Percentiles rank a stretch among this genome's conserved stretches.
phyloP scores from a whole-genome alignment of 2,329 filamentous ascomycete genomes.

The Hypomyces perniciosus region DNA sequence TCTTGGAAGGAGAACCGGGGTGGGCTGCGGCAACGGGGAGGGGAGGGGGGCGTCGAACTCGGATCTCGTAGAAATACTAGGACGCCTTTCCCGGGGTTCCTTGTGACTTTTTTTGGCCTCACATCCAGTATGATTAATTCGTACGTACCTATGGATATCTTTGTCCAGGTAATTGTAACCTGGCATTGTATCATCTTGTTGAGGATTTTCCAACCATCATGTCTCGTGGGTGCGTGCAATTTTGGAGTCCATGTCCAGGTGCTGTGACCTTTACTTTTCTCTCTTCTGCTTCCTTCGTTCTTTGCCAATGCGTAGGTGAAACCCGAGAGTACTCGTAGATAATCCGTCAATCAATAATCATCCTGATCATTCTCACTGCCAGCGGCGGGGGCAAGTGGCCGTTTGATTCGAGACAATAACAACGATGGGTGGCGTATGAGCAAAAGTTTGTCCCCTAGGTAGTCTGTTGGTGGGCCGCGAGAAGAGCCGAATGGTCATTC shows the following conservation, averaged over 20 bases:
- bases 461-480: neutral
- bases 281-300: neutral
- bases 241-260: neutral
- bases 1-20: conserved; percentile 40
- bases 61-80: conserved; percentile 12
- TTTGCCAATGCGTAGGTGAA: neutral
- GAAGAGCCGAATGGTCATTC: neutral
- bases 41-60: conserved; percentile 3
- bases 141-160: neutral
- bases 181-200: neutral
- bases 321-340: conserved; percentile 1
- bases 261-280: neutral
- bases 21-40: conserved; percentile 6
- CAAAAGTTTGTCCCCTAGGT: neutral
- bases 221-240: neutral
- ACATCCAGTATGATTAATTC: conserved; percentile 3
- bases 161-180: neutral
- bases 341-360: neutral
- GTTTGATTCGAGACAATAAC: conserved; percentile 11
- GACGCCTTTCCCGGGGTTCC: conserved; percentile 13
- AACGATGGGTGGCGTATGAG: conserved; percentile 1
- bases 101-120: conserved; percentile 6
- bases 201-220: neutral
- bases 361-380: conserved; percentile 1
- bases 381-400: conserved; percentile 1